A percentile compares a stretch with the other conserved stretches of the same genome.
Conservation (phyloP, 441 rosid species). For the Syzygium malaccense region DNA sequence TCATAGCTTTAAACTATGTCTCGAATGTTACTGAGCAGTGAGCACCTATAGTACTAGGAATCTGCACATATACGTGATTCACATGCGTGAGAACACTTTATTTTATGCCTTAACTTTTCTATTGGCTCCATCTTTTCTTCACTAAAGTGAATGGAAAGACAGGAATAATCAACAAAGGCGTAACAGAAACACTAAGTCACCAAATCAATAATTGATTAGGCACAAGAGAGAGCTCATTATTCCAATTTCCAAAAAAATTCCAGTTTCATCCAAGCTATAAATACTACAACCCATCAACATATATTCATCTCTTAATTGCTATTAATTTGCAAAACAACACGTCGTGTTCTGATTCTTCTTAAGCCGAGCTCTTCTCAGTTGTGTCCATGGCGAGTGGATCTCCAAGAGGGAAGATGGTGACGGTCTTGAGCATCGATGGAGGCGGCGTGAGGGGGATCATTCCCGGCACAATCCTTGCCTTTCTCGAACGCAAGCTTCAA, state of each 20-base stretch:
- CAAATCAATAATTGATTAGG: not conserved
- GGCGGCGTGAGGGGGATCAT: constrained; percentile 30
- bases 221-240: not conserved
- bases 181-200: not conserved
- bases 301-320: not conserved
- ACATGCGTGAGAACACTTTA: not conserved
- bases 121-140: not conserved
- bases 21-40: not conserved
- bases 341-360: not conserved
- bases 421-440: constrained; percentile 28
- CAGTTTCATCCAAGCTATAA: not conserved
- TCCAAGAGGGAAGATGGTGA: constrained; percentile 1
- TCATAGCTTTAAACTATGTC: not conserved
- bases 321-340: not conserved
- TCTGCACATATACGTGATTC: not conserved
- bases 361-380: not conserved
- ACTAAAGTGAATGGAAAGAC: not conserved
- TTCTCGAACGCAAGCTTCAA: constrained; percentile 27
- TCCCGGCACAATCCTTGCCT: constrained; percentile 14
- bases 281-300: not conserved
- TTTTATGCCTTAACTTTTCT: not conserved
- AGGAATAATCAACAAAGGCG: not conserved
- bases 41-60: not conserved
- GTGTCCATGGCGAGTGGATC: not conserved
- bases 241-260: not conserved